These are phyloP conservation scores for Fusarium sp. DNA, from an alignment of 2,329 filamentous ascomycete species.

Conservation along the genomic window DNA sequence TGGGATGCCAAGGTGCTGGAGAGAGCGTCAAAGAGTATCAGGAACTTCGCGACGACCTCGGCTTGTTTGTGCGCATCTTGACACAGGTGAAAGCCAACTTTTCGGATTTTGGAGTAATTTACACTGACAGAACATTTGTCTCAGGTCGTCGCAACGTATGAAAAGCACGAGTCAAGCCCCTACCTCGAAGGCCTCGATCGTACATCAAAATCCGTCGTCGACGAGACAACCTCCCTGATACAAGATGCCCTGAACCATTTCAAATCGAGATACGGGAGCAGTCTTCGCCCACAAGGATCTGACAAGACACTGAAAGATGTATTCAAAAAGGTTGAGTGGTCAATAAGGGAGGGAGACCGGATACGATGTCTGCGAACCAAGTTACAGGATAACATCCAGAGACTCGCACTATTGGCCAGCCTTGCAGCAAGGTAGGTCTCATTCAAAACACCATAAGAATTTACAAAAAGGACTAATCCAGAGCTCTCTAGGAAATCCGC, in stretches of 20 bases:
- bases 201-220: neutral
- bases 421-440: neutral
- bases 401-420: neutral
- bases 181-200: neutral
- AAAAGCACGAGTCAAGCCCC: neutral
- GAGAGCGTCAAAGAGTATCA: neutral
- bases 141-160: neutral
- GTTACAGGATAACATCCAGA: neutral
- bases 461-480: fast-evolving
- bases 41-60: neutral
- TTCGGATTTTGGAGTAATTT: neutral
- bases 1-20: neutral
- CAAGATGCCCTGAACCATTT: neutral
- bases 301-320: neutral
- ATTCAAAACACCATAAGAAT: neutral
- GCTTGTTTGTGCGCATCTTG: neutral
- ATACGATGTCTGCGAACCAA: neutral
- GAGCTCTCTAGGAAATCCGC: neutral
- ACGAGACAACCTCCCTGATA: neutral
- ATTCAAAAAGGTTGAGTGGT: neutral
- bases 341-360: neutral
- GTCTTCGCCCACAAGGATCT: neutral
- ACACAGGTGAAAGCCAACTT: neutral
- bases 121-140: neutral
- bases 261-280: neutral